Conservation (phyloP, 768 basidiomycete species). For the Termitomyces bulborhizus region DNA sequence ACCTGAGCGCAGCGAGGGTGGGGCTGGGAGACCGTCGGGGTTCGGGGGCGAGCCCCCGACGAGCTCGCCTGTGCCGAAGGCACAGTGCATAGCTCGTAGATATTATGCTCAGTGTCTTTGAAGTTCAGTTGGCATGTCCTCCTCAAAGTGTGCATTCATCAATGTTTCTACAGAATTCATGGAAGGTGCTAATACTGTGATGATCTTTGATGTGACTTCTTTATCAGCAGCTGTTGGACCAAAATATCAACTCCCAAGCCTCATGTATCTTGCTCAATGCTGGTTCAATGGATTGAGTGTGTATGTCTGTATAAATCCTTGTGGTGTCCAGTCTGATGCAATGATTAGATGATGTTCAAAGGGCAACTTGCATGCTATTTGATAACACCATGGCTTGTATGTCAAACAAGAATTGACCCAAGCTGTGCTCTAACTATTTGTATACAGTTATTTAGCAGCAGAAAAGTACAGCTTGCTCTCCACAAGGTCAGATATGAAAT, state of each 20-base stretch:
- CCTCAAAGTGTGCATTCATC: background rate
- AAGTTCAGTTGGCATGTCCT: constrained; percentile 35
- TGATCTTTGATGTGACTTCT: constrained; percentile 76
- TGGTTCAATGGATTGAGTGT: constrained; percentile 77
- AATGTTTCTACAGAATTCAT: constrained; percentile 45
- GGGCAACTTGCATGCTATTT: constrained; percentile 72
- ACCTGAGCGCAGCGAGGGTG: too few relatives aligned
- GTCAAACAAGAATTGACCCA: constrained; percentile 49
- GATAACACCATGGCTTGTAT: constrained; percentile 66
- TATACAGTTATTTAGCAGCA: constrained; percentile 78
- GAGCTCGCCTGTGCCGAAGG: too few relatives aligned
- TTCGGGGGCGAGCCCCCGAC: too few relatives aligned
- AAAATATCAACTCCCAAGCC: constrained; percentile 58
- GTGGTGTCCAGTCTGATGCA: background rate
- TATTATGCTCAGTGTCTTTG: constrained; percentile 72
- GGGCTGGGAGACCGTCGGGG: too few relatives aligned
- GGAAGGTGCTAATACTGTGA: constrained; percentile 64
- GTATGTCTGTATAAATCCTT: constrained; percentile 13
- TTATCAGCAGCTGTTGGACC: constrained; percentile 56
- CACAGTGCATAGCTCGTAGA: too few relatives aligned
- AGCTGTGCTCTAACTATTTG: constrained; percentile 66
- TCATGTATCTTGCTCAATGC: constrained; percentile 63
- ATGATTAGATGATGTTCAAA: constrained; percentile 61
- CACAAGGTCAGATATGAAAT: constrained; percentile 39
- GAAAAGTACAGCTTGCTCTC: too few relatives aligned